Base-by-base conservation (phyloP, 73 alveolate genomes). In the Stentor coeruleus region DNA sequence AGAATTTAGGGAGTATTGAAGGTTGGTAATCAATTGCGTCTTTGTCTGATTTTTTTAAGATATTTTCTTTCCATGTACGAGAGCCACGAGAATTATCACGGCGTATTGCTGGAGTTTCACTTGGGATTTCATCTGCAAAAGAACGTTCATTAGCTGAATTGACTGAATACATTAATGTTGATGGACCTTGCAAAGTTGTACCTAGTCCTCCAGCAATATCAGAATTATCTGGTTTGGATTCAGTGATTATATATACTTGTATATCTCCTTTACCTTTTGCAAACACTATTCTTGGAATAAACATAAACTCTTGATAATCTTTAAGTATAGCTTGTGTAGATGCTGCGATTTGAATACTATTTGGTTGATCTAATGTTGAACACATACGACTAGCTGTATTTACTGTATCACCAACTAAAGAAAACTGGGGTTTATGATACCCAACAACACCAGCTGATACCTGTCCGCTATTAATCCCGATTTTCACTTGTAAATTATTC, bases 401-500 rank as follows among this genome's bases (percentile, higher is more conserved):
- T 1, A 87, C 91, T 30, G 93, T 87, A 74, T 87, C 90, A n/a
- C 93, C 93, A 26, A 87, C 88, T 55, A 87, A 59, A 4, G 93
- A 83, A 85, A 87, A 87, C 39, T 87, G 81, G 3, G 93, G 93
- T 72, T 87, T 87, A 74, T 87, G 91, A 49, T 85, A 40, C 26
- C 93, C 93, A 26, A 87, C 88, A 26, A 87, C 93, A n/a, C 93
- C 93, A 30, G 93, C 93, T 58, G 84, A 84, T 30, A 87, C 93
- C 57, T 58, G 58, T 15, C 93, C 93, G 75, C 74, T 83, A 59
- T 87, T 87, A 6, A 87, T 86, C 11, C 93, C 93, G 20, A 87
- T 87, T 57, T 87, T 87, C 4, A 87, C 86, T 28, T 75, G 59
- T 3, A 87, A 74, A n/a, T 77, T 87, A 28, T 84, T 86, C 28